Base-by-base conservation (phyloP, 2,329 filamentous ascomycete species). In the Penicillium sp. region DNA sequence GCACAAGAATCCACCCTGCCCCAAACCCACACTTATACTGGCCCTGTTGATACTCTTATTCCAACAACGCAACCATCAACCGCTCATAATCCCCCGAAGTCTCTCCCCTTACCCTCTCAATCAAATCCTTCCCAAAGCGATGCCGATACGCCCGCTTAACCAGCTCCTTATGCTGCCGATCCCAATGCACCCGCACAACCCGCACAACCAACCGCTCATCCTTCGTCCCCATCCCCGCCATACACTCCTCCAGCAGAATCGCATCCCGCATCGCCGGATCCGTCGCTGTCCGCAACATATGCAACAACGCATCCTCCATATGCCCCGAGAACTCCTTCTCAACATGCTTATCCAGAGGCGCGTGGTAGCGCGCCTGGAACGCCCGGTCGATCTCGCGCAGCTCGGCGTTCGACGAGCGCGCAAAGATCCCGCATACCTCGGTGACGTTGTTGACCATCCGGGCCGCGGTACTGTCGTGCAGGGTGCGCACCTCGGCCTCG, bases 201-300 rank as follows among this genome's bases (percentile, higher is more conserved):
- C 92, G 84, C 31, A 88, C 84, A 15, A 96, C 85, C 3, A 98
- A 83, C 8, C 93, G 81, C 35, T 87, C 80, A 63, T 99, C 93
- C 75, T 95, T 94, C 11, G 95, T 98, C 2, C 94, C 94, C 64
- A 89, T 69, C 0, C 94, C 95, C 1, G 86, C 84, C 94, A 98
- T 98, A 15, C 90, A 83, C 14, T 90, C 90, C 73, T 97, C 92
- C n/a, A 98, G 82, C 4, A 91, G 81, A 22, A 84, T 79, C 0
- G 93, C 95, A 68, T 96, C 93, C 65, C 92, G 88, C 82, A 91
- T 89, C 59, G 91, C 91, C 65, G 89, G 91, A 76, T 97, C 92
- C 5, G 85, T 80, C 2, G 90, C 94, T 12, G 88, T 83, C 11
- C 84, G 84, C n/a, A 97, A 80, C 75, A 96, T 92, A 73, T 87